Conservation (phyloP, 2,329 filamentous ascomycete genomes). For the Tolypocladium tundrense region DNA sequence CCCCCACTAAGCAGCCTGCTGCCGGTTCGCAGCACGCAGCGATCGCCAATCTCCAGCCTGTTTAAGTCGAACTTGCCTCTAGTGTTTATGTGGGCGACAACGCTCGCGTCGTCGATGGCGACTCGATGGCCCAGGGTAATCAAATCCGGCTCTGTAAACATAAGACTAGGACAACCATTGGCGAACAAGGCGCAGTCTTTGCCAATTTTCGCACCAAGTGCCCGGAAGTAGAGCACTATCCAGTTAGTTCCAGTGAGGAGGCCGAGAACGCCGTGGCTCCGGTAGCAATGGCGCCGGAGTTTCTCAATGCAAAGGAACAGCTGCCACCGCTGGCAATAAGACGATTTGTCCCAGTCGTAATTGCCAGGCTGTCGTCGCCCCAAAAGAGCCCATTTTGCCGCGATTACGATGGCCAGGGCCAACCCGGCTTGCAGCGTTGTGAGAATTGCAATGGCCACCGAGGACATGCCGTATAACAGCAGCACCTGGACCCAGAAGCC, state of each 20-base stretch:
- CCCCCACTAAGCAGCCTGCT: constrained; percentile 42
- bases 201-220: constrained; percentile 42
- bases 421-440: constrained; percentile 31
- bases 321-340: constrained; percentile 50
- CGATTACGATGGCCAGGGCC: constrained; percentile 32
- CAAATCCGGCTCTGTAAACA: constrained; percentile 49
- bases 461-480: constrained; percentile 29
- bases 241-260: constrained; percentile 44
- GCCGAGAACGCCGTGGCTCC: constrained; percentile 38
- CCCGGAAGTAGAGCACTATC: constrained; percentile 41
- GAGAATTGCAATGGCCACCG: constrained; percentile 28
- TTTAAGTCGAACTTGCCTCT: constrained; percentile 47
- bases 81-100: constrained; percentile 47
- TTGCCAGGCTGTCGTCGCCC: constrained; percentile 39
- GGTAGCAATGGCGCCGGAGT: constrained; percentile 38
- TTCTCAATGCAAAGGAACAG: constrained; percentile 41
- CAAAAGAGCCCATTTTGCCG: constrained; percentile 40
- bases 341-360: constrained; percentile 46
- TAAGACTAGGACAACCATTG: constrained; percentile 38
- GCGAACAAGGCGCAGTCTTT: constrained; percentile 45
- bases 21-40: constrained; percentile 41
- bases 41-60: constrained; percentile 35
- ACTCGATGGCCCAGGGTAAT: constrained; percentile 43
- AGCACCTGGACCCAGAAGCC: constrained; percentile 20
- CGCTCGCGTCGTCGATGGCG: constrained; percentile 42